These are phyloP conservation scores for Remersonia thermophila DNA, from an alignment of 2,329 filamentous ascomycete genomes.

Conservation along the genomic window DNA sequence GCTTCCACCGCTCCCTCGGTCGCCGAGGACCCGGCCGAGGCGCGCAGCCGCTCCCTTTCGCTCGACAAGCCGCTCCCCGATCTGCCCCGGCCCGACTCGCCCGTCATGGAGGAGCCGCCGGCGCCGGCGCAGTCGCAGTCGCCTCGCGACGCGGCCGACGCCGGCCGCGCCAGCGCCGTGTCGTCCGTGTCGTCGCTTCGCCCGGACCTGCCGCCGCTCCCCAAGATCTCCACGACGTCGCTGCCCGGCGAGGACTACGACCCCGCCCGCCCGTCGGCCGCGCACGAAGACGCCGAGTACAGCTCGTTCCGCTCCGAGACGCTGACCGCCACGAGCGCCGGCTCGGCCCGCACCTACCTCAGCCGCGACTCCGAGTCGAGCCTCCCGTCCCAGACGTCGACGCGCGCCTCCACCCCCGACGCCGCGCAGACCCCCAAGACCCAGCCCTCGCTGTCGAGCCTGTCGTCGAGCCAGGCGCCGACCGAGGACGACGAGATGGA, in stretches of 20 bases:
- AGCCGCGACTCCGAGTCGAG: conserved; percentile 75
- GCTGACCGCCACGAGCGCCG: conserved; percentile 62
- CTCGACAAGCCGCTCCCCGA: conserved; percentile 58
- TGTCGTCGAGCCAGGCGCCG: conserved; percentile 50
- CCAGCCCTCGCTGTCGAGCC: conserved; percentile 54
- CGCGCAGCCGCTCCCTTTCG: conserved; percentile 29
- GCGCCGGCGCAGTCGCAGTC: conserved; percentile 29
- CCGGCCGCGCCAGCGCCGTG: conserved; percentile 25
- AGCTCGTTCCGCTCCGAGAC: conserved; percentile 51
- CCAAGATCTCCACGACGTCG: conserved; percentile 42
- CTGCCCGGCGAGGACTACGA: conserved; percentile 36
- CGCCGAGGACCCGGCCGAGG: conserved; percentile 20
- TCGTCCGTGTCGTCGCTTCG: conserved; percentile 37
- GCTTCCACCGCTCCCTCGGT: conserved; percentile 23
- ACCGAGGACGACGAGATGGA: conserved; percentile 75
- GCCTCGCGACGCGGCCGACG: conserved; percentile 26
- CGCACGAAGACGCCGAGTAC: conserved; percentile 35
- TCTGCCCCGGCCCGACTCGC: conserved; percentile 43
- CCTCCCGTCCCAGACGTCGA: conserved; percentile 69
- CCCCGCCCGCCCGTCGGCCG: conserved; percentile 31
- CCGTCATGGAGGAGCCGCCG: conserved; percentile 20
- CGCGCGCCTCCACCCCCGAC: conserved; percentile 79
- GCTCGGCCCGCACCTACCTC: conserved; percentile 65
- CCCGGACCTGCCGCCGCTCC: conserved; percentile 42
- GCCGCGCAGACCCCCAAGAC: conserved; percentile 39